Evolutionary conservation across 2,329 filamentous ascomycete genomes (phyloP), one percentile per base, ranked within the genome.

Genomic region (Colletotrichum shisoi): DNA sequence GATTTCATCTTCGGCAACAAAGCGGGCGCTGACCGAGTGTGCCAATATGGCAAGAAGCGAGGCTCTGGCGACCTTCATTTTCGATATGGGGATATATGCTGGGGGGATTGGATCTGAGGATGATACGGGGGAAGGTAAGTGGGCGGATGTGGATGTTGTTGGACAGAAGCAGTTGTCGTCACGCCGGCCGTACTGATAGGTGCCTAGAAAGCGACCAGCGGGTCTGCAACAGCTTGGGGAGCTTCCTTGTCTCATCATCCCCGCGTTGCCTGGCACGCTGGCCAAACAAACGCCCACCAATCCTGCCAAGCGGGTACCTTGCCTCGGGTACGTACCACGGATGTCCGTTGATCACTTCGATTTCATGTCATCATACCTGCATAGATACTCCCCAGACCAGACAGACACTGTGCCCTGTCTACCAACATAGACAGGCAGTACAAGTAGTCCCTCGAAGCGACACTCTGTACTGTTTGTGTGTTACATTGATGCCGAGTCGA

Each of bases 21-120:
- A 89, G 70, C 86, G 85, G 61, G 84, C 86, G 70, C 80, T 82
- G 63, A 82, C 80, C 58, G 80, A 82, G 54, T 85, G 85, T 69
- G 87, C 79, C 70, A 87, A 80, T 64, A 86, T 77, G 58, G 85
- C 82, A 62, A 89, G 74, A 15, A 87, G 73, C 58, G 85, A 85
- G 46, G 83, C 79, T 69, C 80, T 80, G 9, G 82, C 77, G 70
- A 85, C 77, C 77, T 84, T 87, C 85, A 87, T 88, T 63, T 21
- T 73, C 57, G 13, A 45, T 40, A 44, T 39, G 42, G 42, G 27
- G 34, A 39, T 62, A 27, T 24, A 39, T 56, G 13, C 37, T 24
- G 12, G 11, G 24, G 44, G 42, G 31, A 2, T 34, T 27, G 21
- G 51, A 54, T 54, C 37, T 56, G 49, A 39, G 44, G 48, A 60